Evolutionary conservation across 139 green algal genomes (phyloP), one percentile per base, ranked within the genome.

Genomic region (Chlorella vulgaris): DNA sequence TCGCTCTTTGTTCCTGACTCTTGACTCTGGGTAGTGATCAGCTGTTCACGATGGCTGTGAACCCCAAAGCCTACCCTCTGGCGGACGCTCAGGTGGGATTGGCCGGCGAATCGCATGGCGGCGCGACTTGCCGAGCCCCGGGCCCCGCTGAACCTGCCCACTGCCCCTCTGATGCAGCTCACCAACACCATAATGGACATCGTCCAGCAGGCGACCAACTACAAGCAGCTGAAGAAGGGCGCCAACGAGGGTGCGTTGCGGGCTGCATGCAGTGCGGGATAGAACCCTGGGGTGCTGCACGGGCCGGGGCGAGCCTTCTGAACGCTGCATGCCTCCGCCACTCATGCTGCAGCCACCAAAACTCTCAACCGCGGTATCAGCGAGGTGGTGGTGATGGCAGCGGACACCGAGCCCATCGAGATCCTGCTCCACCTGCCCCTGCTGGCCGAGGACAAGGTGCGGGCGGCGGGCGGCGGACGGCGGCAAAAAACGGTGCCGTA

Each of bases 211-310:
- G 95, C 96, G 40, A 82, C 91, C 47, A 99, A 98, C 90, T 99
- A 99, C 88, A 98, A 99, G 91, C 97, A 99, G 92, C 92, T 99
- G n/a, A 97, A 97, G 84, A 99, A 99, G 88, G 97, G 97, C 15
- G 97, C 97, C 40, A 99, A 99, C 88, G 97, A 99, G 86, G 93
- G 93, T 97, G 76, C 66, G 88, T 33, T 18, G 22, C 8, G 13
- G 29, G 40, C 69, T 35, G 70, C 70, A 78, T 78, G 70, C 47
- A 38, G 39, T 8, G 24, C 31, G 24, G n/a, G 1, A 10, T 5
- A 1, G 63, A 21, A n/a, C 4, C 28, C 40, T 58, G 39, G 28
- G 15, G 2, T 61, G 19, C 15, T 4, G 26, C 2, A 42, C n/a
- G n/a, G n/a, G n/a, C n/a, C n/a, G n/a, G n/a, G n/a, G n/a, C n/a